phyloP scores from a whole-genome alignment of 805 yeast species.

The Lipomyces lipofer region DNA sequence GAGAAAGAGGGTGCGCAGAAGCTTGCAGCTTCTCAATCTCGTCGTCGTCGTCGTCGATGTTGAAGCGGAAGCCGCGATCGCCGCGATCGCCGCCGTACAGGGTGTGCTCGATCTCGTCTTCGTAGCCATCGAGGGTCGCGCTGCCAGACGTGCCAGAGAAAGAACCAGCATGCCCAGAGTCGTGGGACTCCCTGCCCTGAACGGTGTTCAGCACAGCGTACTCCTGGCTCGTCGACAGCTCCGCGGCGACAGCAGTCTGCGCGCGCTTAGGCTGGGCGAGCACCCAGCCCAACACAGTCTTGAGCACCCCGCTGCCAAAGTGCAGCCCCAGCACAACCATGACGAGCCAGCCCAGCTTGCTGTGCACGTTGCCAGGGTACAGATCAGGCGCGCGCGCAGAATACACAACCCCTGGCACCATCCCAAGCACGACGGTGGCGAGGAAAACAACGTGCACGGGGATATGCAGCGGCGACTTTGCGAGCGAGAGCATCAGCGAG shows the following conservation, averaged over 20 bases:
- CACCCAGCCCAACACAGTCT: conserved; percentile 50
- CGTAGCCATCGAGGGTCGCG: conserved; percentile 22
- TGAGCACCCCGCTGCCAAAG: conserved; percentile 53
- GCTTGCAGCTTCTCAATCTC: conserved; percentile 20
- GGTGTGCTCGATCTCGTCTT: conserved; percentile 6
- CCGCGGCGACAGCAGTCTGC: neutral
- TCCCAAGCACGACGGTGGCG: conserved; percentile 49
- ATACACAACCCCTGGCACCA: conserved; percentile 55
- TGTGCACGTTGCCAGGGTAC: conserved; percentile 77
- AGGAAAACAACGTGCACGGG: conserved; percentile 57
- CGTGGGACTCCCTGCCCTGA: neutral
- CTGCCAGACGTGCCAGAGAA: conserved; percentile 12
- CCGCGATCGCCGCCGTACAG: conserved; percentile 16
- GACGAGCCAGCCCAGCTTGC: conserved; percentile 62
- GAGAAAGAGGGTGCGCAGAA: conserved; percentile 20
- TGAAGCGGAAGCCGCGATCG: conserved; percentile 35
- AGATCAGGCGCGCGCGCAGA: conserved; percentile 57
- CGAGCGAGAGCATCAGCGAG: conserved; percentile 58
- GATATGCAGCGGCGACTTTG: conserved; percentile 58
- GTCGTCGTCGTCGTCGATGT: conserved; percentile 23
- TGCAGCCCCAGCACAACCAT: conserved; percentile 56
- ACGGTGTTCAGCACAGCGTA: neutral
- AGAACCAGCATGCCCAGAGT: conserved; percentile 8
- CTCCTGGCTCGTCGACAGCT: neutral
- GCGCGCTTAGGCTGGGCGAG: conserved; percentile 32